Base-by-base conservation (phyloP, 306 rosid species). In the Trifolium repens region DNA sequence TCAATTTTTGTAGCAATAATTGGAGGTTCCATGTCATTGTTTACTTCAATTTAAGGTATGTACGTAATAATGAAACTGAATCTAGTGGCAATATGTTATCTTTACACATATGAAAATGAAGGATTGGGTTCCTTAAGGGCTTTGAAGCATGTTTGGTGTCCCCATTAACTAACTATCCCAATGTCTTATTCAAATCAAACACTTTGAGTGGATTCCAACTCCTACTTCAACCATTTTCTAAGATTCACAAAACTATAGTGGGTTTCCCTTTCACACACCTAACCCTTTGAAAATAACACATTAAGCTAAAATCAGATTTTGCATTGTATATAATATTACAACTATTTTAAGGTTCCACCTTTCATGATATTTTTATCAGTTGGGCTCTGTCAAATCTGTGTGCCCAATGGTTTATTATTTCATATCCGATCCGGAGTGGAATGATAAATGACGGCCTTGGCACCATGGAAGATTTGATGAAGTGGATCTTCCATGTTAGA, bases 121-220 rank as follows among this genome's bases (percentile, higher is more conserved):
- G 22, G 64, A 81, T 70, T 71, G 70, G 71, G 85, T 85, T 78
- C 60, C 65, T 32, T 19, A 55, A 62, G 74, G 74, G 77, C 67
- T 82, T 81, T 77, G 80, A 87, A 84, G 63, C 81, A 79, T 84
- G 89, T 77, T 84, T 63, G 85, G 77, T 80, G 84, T 80, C 88
- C 82, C 90, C 75, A 85, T 79, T 78, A 77, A 54, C 1, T 8
- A 82, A 81, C 84, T 70, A 80, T 73, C 76, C 73, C 67, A 71
- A 72, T 87, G 86, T 89, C 85, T 71, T 87, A 73, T 87, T 82
- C 85, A 89, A 69, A 78, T 75, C 88, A 79, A 81, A 86, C 96
- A 80, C 81, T 83, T 81, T 81, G 78, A 91, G 98, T 94, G 98
- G 93, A 90, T 85, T 91, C 98, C 98, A 90, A 94, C 98, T 88